Percentiles rank a stretch among this genome's conserved stretches.
Conservation (phyloP, 192 early-diverging fungal species). For the Coemansia sp. region DNA sequence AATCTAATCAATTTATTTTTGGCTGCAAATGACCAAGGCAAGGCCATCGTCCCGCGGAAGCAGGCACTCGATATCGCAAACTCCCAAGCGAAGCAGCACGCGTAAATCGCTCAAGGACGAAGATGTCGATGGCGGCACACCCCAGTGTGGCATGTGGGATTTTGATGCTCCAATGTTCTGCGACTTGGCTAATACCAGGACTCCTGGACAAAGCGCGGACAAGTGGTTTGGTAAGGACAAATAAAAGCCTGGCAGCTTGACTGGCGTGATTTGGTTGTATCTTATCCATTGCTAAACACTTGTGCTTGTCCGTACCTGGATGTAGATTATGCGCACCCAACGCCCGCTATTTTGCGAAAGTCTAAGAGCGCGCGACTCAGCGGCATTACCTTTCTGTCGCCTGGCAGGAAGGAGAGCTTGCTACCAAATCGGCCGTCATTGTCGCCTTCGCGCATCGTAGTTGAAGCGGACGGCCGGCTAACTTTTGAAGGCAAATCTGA, state of each 20-base stretch:
- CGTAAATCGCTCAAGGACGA: background rate
- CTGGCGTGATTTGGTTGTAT: too few species aligned
- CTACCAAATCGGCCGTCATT: slow-evolving; percentile 33
- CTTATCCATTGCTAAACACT: background rate
- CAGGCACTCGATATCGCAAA: slow-evolving; percentile 3
- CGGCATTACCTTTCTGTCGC: slow-evolving; percentile 17
- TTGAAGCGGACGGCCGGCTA: slow-evolving; percentile 25
- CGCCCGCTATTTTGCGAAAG: slow-evolving; percentile 28
- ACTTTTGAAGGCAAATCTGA: slow-evolving; percentile 10
- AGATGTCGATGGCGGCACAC: background rate
- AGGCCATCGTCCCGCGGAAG: slow-evolving; percentile 23
- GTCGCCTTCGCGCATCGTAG: slow-evolving; percentile 35
- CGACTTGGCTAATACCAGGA: slow-evolving; percentile 46
- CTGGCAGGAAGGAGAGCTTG: slow-evolving; percentile 25
- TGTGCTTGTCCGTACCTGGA: background rate
- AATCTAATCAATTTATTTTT: background rate
- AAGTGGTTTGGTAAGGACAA: slow-evolving; percentile 49
- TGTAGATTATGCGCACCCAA: slow-evolving; percentile 41
- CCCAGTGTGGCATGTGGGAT: slow-evolving; percentile 26
- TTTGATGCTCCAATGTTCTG: slow-evolving; percentile 50
- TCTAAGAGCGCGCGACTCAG: slow-evolving; percentile 10
- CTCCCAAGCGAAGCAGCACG: slow-evolving; percentile 15
- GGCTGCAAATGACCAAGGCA: slow-evolving; percentile 29
- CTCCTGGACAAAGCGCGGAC: slow-evolving; percentile 35
- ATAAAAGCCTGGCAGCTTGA: background rate